These are phyloP conservation scores for Zalaria obscura DNA, from an alignment of 2,329 filamentous ascomycete genomes.

Conservation along the genomic window DNA sequence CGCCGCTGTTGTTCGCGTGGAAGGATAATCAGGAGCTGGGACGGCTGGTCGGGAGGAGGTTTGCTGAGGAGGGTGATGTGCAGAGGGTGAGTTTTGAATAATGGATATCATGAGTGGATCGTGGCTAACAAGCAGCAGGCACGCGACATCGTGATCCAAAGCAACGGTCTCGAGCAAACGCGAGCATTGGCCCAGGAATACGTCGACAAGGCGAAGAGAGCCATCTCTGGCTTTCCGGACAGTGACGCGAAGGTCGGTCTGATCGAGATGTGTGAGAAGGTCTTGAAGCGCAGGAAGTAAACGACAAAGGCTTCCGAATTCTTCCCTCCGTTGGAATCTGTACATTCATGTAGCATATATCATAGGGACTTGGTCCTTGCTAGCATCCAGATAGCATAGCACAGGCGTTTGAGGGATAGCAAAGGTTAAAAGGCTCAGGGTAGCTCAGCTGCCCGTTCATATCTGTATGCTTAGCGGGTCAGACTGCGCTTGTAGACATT, in stretches of 20 bases:
- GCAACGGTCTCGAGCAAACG: slow-evolving; percentile 84
- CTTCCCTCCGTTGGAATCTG: too few relatives aligned
- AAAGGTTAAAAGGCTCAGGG: too few relatives aligned
- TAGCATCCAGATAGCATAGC: too few relatives aligned
- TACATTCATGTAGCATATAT: too few relatives aligned
- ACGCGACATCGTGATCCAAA: slow-evolving; percentile 66
- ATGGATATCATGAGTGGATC: neutral
- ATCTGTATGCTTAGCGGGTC: too few relatives aligned
- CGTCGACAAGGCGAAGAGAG: slow-evolving; percentile 69
- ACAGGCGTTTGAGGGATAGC: too few relatives aligned
- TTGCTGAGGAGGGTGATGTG: slow-evolving; percentile 71
- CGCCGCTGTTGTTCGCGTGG: slow-evolving; percentile 91
- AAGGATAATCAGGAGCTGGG: slow-evolving; percentile 65
- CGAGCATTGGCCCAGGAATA: slow-evolving; percentile 83
- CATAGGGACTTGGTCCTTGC: too few relatives aligned
- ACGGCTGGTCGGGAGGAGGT: slow-evolving; percentile 81
- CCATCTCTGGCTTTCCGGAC: slow-evolving; percentile 77
- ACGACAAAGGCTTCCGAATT: neutral
- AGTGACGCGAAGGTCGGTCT: slow-evolving; percentile 87
- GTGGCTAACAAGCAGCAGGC: slow-evolving; percentile 43
- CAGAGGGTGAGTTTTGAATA: slow-evolving; percentile 47
- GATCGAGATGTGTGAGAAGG: slow-evolving; percentile 87
- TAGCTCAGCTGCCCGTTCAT: too few relatives aligned
- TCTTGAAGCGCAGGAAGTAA: slow-evolving; percentile 75
- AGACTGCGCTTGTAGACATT: too few relatives aligned